Evolutionary conservation across 345 rosid species (phyloP).

Genomic region (Psidium friedrichsthalianum): DNA sequence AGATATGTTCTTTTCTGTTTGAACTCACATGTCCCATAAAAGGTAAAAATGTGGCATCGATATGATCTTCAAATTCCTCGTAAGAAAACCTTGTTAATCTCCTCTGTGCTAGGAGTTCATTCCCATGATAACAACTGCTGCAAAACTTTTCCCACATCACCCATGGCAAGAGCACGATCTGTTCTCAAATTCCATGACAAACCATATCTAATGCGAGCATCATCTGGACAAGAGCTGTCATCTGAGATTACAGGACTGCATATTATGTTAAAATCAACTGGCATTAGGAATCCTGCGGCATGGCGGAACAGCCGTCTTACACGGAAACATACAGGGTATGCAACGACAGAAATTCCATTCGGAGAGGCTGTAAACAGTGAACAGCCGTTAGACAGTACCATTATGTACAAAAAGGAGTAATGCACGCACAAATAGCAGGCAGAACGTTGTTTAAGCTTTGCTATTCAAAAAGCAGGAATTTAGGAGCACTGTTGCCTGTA

Average conservation of each 20-base stretch:
- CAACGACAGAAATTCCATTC: slow-evolving; percentile 24
- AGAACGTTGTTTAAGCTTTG: background rate
- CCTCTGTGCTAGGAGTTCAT: background rate
- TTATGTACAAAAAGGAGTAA: background rate
- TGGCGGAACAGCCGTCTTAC: background rate
- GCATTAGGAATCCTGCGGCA: background rate
- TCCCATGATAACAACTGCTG: background rate
- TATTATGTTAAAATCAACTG: background rate
- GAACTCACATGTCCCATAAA: background rate
- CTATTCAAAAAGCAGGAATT: background rate
- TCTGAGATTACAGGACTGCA: background rate
- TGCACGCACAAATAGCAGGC: background rate
- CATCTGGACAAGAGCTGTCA: background rate
- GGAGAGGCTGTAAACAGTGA: background rate
- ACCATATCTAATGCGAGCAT: background rate
- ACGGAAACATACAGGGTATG: slow-evolving; percentile 30
- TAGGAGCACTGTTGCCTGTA: background rate
- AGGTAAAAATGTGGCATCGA: background rate
- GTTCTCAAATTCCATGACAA: background rate
- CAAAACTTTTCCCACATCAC: background rate
- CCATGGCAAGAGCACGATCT: background rate
- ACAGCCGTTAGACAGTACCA: background rate
- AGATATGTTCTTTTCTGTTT: background rate
- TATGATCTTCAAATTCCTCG: background rate
- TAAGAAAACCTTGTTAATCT: background rate